These are phyloP conservation scores for Cladosporium sp. DNA, from an alignment of 2,329 filamentous ascomycete species.

Conservation along the genomic window DNA sequence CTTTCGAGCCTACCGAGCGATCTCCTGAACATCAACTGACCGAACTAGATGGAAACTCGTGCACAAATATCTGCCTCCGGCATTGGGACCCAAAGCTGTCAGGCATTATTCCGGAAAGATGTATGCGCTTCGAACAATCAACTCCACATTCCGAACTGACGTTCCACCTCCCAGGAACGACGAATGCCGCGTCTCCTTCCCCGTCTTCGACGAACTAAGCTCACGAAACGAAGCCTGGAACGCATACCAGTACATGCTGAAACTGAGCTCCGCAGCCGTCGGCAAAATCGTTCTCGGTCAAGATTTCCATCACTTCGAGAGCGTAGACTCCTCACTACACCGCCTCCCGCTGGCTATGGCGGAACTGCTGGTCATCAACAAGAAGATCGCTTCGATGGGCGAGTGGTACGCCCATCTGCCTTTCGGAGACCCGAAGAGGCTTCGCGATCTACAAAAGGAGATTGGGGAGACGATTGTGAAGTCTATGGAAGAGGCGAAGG, in stretches of 20 bases:
- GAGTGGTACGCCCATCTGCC: conserved; percentile 59
- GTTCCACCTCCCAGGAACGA: not conserved
- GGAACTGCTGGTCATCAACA: conserved; percentile 56
- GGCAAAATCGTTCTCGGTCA: conserved; percentile 47
- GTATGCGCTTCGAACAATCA: conserved; percentile 48
- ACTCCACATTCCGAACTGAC: not conserved
- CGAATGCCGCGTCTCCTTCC: conserved; percentile 39
- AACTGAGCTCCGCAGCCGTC: conserved; percentile 47
- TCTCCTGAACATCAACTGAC: not conserved
- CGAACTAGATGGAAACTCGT: conserved; percentile 47
- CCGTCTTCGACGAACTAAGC: conserved; percentile 52
- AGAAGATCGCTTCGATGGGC: conserved; percentile 57
- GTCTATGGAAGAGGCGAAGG: conserved; percentile 42
- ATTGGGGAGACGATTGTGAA: conserved; percentile 36
- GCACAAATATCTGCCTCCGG: conserved; percentile 64
- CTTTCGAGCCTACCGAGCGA: not conserved
- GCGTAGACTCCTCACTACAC: conserved; percentile 49
- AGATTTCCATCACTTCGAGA: conserved; percentile 48
- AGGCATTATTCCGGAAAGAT: conserved; percentile 62
- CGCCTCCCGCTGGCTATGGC: conserved; percentile 55
- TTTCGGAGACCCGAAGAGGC: conserved; percentile 56
- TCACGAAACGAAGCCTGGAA: conserved; percentile 47
- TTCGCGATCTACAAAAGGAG: conserved; percentile 36
- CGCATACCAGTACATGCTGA: conserved; percentile 53
- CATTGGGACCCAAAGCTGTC: conserved; percentile 60